Evolutionary conservation across 345 rosid species (phyloP).

Genomic region (Excoecaria agallocha): DNA sequence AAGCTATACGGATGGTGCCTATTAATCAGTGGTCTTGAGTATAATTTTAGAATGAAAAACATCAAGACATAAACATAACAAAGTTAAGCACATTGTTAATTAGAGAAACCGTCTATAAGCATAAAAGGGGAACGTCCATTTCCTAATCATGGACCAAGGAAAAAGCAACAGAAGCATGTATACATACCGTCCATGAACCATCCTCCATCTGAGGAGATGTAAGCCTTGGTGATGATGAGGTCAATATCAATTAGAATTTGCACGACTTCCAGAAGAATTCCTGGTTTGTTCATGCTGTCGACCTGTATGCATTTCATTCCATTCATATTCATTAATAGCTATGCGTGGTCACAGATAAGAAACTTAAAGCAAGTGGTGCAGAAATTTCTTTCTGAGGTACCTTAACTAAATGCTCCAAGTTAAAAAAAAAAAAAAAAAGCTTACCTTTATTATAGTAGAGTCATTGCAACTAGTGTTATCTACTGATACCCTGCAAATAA

Average conservation of each 20-base stretch:
- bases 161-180: not conserved
- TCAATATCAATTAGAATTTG: slow-evolving; percentile 84
- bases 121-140: not conserved
- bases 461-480: slow-evolving; percentile 72
- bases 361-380: not conserved
- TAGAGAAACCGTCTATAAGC: not conserved
- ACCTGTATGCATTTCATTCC: slow-evolving; percentile 41
- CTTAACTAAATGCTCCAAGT: not conserved
- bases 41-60: not conserved
- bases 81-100: not conserved
- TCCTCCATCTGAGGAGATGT: slow-evolving; percentile 95
- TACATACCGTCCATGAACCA: slow-evolving; percentile 95
- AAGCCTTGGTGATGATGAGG: slow-evolving; percentile 87
- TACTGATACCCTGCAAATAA: slow-evolving; percentile 67
- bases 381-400: not conserved
- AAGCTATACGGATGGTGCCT: not conserved
- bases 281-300: slow-evolving; percentile 92
- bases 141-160: not conserved
- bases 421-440: not conserved
- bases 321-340: not conserved
- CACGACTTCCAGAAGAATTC: slow-evolving; percentile 90
- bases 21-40: not conserved
- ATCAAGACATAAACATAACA: not conserved
- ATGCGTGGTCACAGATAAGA: not conserved
- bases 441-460: slow-evolving; percentile 78